A percentile compares a stretch with the other conserved stretches of the same genome.
Evolutionary conservation across 108 stramenopile species (phyloP).

Genomic region (Skeletonema tropicum): DNA sequence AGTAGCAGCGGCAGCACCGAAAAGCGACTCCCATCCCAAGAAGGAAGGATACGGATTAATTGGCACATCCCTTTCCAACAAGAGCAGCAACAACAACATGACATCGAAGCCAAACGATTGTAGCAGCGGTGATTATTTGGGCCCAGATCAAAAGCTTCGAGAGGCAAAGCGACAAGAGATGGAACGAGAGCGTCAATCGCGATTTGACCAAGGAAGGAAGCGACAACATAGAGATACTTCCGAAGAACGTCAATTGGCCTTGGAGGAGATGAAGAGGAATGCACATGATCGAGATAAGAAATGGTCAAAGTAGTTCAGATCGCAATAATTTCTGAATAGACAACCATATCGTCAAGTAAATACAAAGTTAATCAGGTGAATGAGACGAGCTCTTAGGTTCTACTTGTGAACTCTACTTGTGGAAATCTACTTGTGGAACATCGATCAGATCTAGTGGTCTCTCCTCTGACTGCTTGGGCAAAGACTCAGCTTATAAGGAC

Average conservation of each 20-base stretch:
- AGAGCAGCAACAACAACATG: background rate
- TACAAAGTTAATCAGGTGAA: too few species aligned
- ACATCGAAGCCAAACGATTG: background rate
- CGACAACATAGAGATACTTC: background rate
- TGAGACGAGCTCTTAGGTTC: too few species aligned
- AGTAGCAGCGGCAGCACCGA: background rate
- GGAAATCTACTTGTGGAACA: too few species aligned
- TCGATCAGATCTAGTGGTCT: too few species aligned
- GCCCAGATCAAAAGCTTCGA: constrained; percentile 62
- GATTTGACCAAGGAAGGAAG: constrained; percentile 7
- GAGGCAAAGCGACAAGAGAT: constrained; percentile 55
- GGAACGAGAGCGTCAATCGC: constrained; percentile 47
- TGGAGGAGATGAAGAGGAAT: constrained; percentile 18
- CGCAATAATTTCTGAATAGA: background rate
- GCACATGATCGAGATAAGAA: constrained; percentile 4
- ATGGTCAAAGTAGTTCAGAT: background rate
- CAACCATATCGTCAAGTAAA: too few species aligned
- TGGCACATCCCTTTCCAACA: constrained; percentile 28
- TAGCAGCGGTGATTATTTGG: constrained; percentile 40
- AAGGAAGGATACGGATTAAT: constrained; percentile 64
- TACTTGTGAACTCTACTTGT: too few species aligned
- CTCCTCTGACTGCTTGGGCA: too few species aligned
- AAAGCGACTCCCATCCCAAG: constrained; percentile 13
- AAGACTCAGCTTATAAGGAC: too few species aligned
- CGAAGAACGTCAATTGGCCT: constrained; percentile 4